Evolutionary conservation across 2,329 filamentous ascomycete species (phyloP), one percentile per base, ranked within the genome.

Genomic region (Cladophialophora chaetospira): DNA sequence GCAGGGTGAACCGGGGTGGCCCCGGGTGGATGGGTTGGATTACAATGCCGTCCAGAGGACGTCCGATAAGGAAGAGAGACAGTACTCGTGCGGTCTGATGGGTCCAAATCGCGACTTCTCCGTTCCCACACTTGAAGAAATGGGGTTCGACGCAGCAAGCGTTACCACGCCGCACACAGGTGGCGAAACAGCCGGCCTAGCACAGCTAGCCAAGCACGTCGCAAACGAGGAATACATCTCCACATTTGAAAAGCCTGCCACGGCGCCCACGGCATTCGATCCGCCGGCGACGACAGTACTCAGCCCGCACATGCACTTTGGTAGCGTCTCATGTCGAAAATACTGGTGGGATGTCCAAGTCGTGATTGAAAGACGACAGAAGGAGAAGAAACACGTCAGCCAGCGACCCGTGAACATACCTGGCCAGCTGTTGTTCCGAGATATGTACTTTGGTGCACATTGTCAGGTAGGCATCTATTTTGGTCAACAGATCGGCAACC

Each of bases 391-490:
- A 5, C 74, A 77, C 23, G 72, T 75, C 2, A 79, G 79, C 0
- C 64, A 73, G 2, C 84, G 86, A 0, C 88, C 88, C 0, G 83
- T 83, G n/a, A 88, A 83, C 59, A 71, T 92, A 13, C 85, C 81
- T 0, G 88, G 88, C 2, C 88, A 92, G 65, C 72, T 92, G 1
- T 75, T 91, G 9, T 92, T 92, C 70, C 80, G 88, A 13, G 88
- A 92, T 68, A 92, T 92, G 88, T 92, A 91, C 71, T 91, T 92
- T 65, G 88, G 82, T 11, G 88, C 88, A 0, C 88, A 92, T 68
- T 87, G 88, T 0, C 79, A 82, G 0, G 73, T 91, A 1, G 88
- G 88, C 0, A 76, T 80, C 28, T 66, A 75, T 0, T 91, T 89
- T 64, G 77, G 74, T 1, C 87, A 89, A 65, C 86, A 86, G 0